Base-by-base conservation (phyloP, 192 early-diverging fungal genomes). In the Phlyctochytrium planicorne region DNA sequence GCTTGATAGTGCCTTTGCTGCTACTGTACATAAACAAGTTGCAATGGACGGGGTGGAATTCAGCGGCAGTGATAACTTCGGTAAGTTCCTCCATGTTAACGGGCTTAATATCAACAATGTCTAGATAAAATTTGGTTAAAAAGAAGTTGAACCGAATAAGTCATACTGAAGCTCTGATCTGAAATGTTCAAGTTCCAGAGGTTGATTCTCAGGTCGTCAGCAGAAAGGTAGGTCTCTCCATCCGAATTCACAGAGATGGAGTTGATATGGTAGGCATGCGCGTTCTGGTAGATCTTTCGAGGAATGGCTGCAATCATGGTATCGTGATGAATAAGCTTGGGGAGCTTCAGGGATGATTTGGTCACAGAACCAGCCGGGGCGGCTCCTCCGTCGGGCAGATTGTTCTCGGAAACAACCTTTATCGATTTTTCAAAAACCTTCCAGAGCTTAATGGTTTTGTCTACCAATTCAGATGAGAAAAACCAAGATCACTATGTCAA, bases 401-500 rank as follows among this genome's bases (percentile, higher is more conserved):
- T 95, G 69, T 86, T 95, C 76, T 99, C 97, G 0, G 94, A 80
- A 30, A 99, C 92, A 23, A 96, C 85, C 75, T 97, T 96, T 65
- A 97, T 88, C 16, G 91, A 91, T 78, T 98, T 97, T 77, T 99
- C 95, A 84, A 93, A 97, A 23, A 99, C 90, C 78, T 99, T 99
- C 97, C 97, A 99, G 35, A 99, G 87, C 81, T 99, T 99, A 78
- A 99, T 94, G 34, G 97, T 99, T 78, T 99, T 99, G 82, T 98
- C 97, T 94, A 68, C 47, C 25, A 36, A 30, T 24, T 63, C 57
- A 14, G 36, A n/a, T 53, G 30, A 64, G n/a, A 52, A 68, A 20
- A 23, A 62, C 16, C 23, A 66, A 62, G 23, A 59, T 25, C 52
- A 12, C 62, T 59, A 63, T 37, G 29, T 14, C 23, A 60, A 62